Base-by-base conservation (phyloP, 495 filamentous ascomycete species). In the Glutinoglossum americanum region DNA sequence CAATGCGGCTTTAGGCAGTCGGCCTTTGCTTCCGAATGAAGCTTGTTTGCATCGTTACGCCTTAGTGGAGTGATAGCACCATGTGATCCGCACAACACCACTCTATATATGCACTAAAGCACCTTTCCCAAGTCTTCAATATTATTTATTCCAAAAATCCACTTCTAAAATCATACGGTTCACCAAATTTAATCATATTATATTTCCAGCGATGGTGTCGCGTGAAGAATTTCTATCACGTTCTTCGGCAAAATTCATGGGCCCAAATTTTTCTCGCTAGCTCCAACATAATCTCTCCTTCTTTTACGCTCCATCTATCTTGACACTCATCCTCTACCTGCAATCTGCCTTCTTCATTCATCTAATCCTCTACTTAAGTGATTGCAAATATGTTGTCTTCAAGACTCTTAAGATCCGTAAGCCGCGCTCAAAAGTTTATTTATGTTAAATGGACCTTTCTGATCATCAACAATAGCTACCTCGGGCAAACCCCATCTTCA, bases 341-440 rank as follows among this genome's bases (percentile, higher is more conserved):
- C 23, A 1, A 7, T 13, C 33, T 56, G 26, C 27, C n/a, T 45
- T 17, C 44, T 23, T 26, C 17, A 21, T 66, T 78, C 60, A 71
- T 72, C 62, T 72, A 74, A 74, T 63, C 61, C 62, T 63, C 63
- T 61, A 64, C 60, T 67, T 41, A 23, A 26, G 17, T 51, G 47
- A 39, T 63, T 64, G 57, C 72, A 73, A 79, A 62, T 57, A 85
- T 85, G 82, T 69, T 84, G 69, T 72, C 81, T 55, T 69, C 79
- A 65, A 74, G 79, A 64, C 69, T 85, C 60, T 72, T 79, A 60
- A 73, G 80, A 68, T 82, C 78, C 71, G 88, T 95, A 82, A 75
- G 82, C 80, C 69, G 66, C 68, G 68, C 62, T 62, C 56, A 59
- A 61, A 48, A 55, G 25, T 48, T 58, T 37, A 53, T 60, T 57